Percentiles rank a stretch among this genome's conserved stretches.
These are phyloP conservation scores for Tympanopsis confertula DNA, from an alignment of 2,329 filamentous ascomycete species.

Conservation along the genomic window DNA sequence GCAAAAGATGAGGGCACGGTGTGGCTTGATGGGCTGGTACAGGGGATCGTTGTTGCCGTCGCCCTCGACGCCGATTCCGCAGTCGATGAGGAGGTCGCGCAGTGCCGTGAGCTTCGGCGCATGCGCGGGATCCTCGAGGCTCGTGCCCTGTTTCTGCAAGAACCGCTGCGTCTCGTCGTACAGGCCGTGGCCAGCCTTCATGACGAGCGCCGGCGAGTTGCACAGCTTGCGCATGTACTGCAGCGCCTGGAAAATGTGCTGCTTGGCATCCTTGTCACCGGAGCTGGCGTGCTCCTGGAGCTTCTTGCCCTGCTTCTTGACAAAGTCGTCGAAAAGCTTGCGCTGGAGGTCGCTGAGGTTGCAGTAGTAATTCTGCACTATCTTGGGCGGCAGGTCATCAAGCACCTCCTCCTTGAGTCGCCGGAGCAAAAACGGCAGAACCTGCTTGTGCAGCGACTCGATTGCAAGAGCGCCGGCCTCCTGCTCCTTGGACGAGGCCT, in stretches of 20 bases:
- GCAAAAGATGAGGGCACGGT: constrained; percentile 92
- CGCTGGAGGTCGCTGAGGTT: constrained; percentile 90
- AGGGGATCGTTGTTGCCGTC: constrained; percentile 45
- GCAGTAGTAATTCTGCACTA: constrained; percentile 98
- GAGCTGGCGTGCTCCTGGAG: constrained; percentile 72
- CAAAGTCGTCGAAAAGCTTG: constrained; percentile 93
- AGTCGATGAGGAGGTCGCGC: constrained; percentile 90
- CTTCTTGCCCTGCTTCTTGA: constrained; percentile 81
- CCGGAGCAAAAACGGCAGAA: constrained; percentile 87
- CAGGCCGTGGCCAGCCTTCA: constrained; percentile 83
- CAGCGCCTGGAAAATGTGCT: constrained; percentile 96
- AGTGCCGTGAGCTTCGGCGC: constrained; percentile 87
- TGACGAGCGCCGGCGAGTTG: constrained; percentile 90
- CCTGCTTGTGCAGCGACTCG: constrained; percentile 96
- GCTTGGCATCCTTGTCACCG: constrained; percentile 84
- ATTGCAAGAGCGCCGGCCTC: constrained; percentile 92
- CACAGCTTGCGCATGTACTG: constrained; percentile 99
- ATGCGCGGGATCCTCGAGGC: constrained; percentile 73
- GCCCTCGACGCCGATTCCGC: constrained; percentile 77
- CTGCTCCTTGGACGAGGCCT: constrained; percentile 95
- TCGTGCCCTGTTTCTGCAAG: constrained; percentile 67
- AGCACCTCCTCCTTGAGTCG: constrained; percentile 96
- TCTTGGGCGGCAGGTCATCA: constrained; percentile 93
- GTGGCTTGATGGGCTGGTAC: constrained; percentile 80
- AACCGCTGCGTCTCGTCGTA: constrained; percentile 80